Base-by-base conservation (phyloP, 495 filamentous ascomycete species). In the Schizothecium vesticola region DNA sequence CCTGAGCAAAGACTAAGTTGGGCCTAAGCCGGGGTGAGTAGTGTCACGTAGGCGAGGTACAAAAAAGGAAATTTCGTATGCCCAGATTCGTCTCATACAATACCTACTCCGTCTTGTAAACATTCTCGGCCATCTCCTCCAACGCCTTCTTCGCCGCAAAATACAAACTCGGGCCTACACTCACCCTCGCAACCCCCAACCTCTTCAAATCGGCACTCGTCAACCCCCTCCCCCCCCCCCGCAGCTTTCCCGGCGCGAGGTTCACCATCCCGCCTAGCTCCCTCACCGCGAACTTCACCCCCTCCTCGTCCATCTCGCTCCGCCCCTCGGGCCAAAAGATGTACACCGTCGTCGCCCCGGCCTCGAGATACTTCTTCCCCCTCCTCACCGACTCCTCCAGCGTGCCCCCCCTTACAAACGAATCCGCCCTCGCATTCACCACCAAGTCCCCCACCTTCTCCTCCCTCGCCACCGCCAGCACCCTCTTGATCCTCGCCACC, bases 321-420 rank as follows among this genome's bases (percentile, higher is more conserved):
- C 75, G 74, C 26, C 73, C 36, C 2, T 68, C 66, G 9, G 73
- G 66, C 23, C 77, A 71, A 1, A 82, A 78, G 59, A 83, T 79
- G 76, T 78, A 85, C 21, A 85, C 81, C 69, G 82, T 82, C 8
- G 83, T 80, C 3, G 82, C 76, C 19, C 83, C 84, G 1, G 83
- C 84, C 9, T 74, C 76, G 36, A 86, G 70, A 66, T 80, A 86
- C 23, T 72, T 74, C 71, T 72, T 79, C 6, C 84, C 84, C 3
- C 84, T 64, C 55, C 69, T 59, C 56, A 85, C 78, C 8, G 78
- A 80, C 70, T 84, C 81, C 1, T 81, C 80, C 24, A 86, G 28
- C 1, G 33, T 56, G 22, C 74, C 73, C 2, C 74, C 79, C 1
- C 69, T 66, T 5, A 77, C 22, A 33, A 83, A 74, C 2, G 75